A percentile compares a stretch with the other conserved stretches of the same genome.
phyloP scores from a whole-genome alignment of 2,329 filamentous ascomycete genomes.

The Colletotrichum cuscutae region DNA sequence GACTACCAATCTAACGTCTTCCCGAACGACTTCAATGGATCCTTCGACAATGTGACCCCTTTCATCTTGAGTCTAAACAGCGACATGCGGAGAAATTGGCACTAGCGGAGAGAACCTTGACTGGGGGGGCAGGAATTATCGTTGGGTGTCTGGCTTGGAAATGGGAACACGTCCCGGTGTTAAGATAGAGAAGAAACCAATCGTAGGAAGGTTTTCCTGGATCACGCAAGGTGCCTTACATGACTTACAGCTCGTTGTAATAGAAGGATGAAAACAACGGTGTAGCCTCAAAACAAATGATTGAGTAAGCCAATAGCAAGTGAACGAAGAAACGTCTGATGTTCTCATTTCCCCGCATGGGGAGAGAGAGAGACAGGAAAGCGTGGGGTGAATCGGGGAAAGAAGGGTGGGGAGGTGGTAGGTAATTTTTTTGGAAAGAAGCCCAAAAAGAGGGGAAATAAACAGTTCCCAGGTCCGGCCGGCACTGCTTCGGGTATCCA shows the following conservation, averaged over 20 bases:
- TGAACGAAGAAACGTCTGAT: not conserved
- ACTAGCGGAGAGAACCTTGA: constrained; percentile 5
- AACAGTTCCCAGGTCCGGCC: too few relatives aligned
- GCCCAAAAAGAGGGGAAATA: not conserved
- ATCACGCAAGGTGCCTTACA: not conserved
- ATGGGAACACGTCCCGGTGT: not conserved
- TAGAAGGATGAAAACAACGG: not conserved
- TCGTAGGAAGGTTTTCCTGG: not conserved
- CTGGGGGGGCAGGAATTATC: not conserved
- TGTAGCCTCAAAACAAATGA: not conserved
- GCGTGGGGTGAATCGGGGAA: constrained; percentile 21
- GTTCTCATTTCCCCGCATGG: constrained; percentile 21
- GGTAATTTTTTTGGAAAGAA: not conserved
- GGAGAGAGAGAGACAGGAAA: not conserved
- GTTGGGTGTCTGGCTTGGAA: not conserved
- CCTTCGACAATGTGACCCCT: constrained; percentile 18
- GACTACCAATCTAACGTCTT: not conserved
- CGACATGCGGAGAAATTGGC: constrained; percentile 17
- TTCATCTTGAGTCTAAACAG: constrained; percentile 25
- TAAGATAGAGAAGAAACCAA: not conserved
- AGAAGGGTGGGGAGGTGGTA: not conserved
- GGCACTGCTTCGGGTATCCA: not conserved
- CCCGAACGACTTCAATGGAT: constrained; percentile 1
- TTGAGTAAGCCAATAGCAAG: not conserved
- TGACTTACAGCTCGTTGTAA: not conserved